These are phyloP conservation scores for Trichosporon coremiiforme DNA, from an alignment of 1,284 basidiomycete genomes.

Conservation along the genomic window DNA sequence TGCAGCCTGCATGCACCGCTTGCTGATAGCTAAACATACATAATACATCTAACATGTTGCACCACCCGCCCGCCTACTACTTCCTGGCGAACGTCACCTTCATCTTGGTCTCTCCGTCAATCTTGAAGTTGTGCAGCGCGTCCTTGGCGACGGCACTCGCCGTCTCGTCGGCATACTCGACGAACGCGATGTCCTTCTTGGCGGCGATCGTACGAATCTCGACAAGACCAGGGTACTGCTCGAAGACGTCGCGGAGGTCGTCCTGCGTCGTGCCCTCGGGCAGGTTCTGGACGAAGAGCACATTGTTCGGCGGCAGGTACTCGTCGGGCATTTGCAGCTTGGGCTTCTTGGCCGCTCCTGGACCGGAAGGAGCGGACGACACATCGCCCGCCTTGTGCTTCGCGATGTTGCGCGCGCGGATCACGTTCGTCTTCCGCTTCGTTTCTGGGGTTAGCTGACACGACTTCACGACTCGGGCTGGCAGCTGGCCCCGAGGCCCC, in stretches of 20 bases:
- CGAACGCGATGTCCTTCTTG: constrained; percentile 93
- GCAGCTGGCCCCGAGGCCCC: too few relatives aligned
- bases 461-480: too few relatives aligned
- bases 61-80: too few relatives aligned
- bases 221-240: constrained; percentile 88
- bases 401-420: constrained; percentile 77
- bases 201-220: constrained; percentile 96
- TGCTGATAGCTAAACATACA: background rate
- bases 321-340: constrained; percentile 98
- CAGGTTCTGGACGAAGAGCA: constrained; percentile 95
- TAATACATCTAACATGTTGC: constrained; percentile 10
- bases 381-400: constrained; percentile 66
- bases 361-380: constrained; percentile 16
- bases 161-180: constrained; percentile 88
- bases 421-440: constrained; percentile 80
- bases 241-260: constrained; percentile 81
- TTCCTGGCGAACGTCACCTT: constrained; percentile 28
- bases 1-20: background rate
- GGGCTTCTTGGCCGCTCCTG: constrained; percentile 52
- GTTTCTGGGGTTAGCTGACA: constrained; percentile 62
- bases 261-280: constrained; percentile 85
- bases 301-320: constrained; percentile 98
- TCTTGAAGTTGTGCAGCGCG: constrained; percentile 91
- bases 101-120: constrained; percentile 61
- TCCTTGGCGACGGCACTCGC: constrained; percentile 89